Base-by-base conservation (phyloP, 371 early-diverging fungal species). In the Rhizopus delemar region DNA sequence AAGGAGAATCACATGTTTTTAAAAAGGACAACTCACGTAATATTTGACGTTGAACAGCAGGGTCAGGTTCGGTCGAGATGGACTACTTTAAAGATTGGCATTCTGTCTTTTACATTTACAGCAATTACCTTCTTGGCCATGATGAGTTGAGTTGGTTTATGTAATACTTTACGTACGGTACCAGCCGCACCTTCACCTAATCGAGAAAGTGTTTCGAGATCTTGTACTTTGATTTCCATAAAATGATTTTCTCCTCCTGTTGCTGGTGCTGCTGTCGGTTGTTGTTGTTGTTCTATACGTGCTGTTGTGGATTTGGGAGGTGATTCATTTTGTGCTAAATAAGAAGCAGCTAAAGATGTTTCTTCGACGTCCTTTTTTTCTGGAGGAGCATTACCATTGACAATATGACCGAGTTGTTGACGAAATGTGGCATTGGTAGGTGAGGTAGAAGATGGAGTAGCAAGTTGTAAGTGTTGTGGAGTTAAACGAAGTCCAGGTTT, bases 171-270 rank as follows among this genome's bases (percentile, higher is more conserved):
- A 55, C 88, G 81, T 33, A 98, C 98, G 6, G 95, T 93, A 16
- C 98, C 99, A 38, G 94, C 96, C 46, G 93, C 89, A 16, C 99
- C 99, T 50, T 93, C 90, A 36, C 98, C 99, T 45, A 99, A 81
- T 54, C 89, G 86, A 8, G 75, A 66, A 45, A 89, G 53, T 1
- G 80, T 73, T 51, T 83, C 75, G 3, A 93, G 68, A 59, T 92
- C 88, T 51, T 79, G 81, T n/a, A 74, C 65, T 46, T 66, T 77
- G 12, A 85, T 60, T 53, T 81, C 78, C 71, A 74, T 71, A 51
- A 71, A 75, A 31, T 71, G 69, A 36, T 53, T 53, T 11, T 41
- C 45, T 9, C 51, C 16, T 45, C 15, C 45, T 28, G 39, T 9
- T 38, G 59, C 41, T 53, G 52, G 22, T 60, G 57, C 16, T 59